Evolutionary conservation across 257 asterid species (phyloP).

Genomic region (Nicotiana knightiana): DNA sequence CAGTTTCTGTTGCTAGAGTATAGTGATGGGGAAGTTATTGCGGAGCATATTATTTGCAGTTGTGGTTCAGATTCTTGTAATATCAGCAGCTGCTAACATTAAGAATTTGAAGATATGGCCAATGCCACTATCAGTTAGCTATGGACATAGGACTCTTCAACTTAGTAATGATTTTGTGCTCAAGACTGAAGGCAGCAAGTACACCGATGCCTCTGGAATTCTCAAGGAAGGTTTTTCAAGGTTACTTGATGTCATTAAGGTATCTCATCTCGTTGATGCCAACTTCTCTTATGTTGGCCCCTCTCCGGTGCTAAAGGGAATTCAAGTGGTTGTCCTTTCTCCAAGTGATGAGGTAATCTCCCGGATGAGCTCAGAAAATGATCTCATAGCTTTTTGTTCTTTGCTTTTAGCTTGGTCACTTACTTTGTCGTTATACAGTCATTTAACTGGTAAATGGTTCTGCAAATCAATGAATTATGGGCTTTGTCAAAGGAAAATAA

Average conservation of each 20-base stretch:
- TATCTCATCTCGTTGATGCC: slow-evolving; percentile 47
- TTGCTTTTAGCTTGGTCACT: not conserved
- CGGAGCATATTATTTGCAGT: slow-evolving; percentile 22
- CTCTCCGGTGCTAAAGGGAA: slow-evolving; percentile 55
- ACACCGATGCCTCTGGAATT: slow-evolving; percentile 60
- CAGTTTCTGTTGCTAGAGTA: slow-evolving; percentile 19
- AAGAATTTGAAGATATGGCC: slow-evolving; percentile 75
- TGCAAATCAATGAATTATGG: not conserved
- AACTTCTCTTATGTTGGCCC: slow-evolving; percentile 37
- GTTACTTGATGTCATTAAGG: slow-evolving; percentile 34
- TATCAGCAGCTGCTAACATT: slow-evolving; percentile 33
- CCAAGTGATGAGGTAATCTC: slow-evolving; percentile 57
- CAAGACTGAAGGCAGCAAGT: slow-evolving; percentile 65
- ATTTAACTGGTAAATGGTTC: not conserved
- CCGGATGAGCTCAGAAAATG: not conserved
- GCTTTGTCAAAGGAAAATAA: not conserved
- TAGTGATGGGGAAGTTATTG: slow-evolving; percentile 32
- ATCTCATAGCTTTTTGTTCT: not conserved
- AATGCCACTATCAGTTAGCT: slow-evolving; percentile 68
- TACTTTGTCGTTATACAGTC: not conserved
- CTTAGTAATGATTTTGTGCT: slow-evolving; percentile 56
- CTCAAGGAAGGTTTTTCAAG: slow-evolving; percentile 69
- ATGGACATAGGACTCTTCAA: slow-evolving; percentile 44
- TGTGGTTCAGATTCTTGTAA: slow-evolving; percentile 26
- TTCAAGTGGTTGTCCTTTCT: slow-evolving; percentile 56